Percentiles rank a stretch among this genome's conserved stretches.
Conservation (phyloP, 2,329 filamentous ascomycete genomes). For the Fulvia fulva region DNA sequence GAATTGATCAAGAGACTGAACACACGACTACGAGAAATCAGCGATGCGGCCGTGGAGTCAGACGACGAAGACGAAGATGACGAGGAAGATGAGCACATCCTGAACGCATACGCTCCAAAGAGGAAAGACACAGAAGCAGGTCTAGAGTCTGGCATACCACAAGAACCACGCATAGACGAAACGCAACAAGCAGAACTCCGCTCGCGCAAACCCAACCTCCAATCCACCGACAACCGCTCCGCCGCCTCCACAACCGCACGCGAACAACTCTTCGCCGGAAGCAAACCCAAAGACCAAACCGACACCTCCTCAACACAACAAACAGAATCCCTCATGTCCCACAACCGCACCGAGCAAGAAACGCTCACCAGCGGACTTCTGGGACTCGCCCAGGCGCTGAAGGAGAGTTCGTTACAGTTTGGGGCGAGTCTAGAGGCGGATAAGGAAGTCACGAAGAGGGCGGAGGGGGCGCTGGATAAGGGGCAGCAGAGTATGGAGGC, state of each 20-base stretch:
- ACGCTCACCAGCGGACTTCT: constrained; percentile 76
- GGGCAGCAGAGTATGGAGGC: constrained; percentile 72
- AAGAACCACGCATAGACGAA: constrained; percentile 12
- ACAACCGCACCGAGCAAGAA: constrained; percentile 79
- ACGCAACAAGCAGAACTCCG: constrained; percentile 24
- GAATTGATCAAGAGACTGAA: constrained; percentile 63
- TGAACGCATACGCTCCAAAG: constrained; percentile 42
- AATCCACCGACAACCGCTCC: constrained; percentile 25
- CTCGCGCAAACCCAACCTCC: constrained; percentile 20
- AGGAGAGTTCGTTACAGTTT: constrained; percentile 69
- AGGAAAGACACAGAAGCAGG: constrained; percentile 28
- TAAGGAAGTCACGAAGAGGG: constrained; percentile 67
- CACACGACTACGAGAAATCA: constrained; percentile 64
- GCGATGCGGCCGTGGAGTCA: constrained; percentile 51
- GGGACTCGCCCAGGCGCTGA: constrained; percentile 71
- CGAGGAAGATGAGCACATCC: constrained; percentile 40
- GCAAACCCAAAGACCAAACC: constrained; percentile 19
- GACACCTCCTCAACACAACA: constrained; percentile 23
- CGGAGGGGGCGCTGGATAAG: constrained; percentile 70
- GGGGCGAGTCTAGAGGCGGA: constrained; percentile 67
- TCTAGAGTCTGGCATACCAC: constrained; percentile 23
- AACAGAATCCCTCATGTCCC: constrained; percentile 66
- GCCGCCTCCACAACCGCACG: constrained; percentile 34
- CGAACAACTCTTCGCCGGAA: constrained; percentile 36
- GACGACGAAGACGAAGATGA: constrained; percentile 36